These are phyloP conservation scores for Botrytis pseudocinerea DNA, from an alignment of 2,329 filamentous ascomycete genomes.

Conservation along the genomic window DNA sequence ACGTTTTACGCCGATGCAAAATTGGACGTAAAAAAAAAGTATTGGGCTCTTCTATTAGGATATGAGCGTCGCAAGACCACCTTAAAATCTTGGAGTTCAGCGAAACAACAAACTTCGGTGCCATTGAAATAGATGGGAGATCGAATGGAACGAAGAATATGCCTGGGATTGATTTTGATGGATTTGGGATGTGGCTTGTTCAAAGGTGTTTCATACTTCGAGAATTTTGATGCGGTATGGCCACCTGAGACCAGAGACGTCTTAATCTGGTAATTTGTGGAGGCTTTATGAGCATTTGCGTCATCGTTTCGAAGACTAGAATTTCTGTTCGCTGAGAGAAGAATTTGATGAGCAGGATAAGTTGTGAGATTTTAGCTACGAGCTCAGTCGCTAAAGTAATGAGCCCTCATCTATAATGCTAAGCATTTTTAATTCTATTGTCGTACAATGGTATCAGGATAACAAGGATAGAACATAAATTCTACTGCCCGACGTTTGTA, in stretches of 20 bases:
- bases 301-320: not conserved
- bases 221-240: not conserved
- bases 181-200: not conserved
- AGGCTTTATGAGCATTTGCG: not conserved
- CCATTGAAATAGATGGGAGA: not conserved
- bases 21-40: not conserved
- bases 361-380: not conserved
- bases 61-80: not conserved
- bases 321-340: not conserved
- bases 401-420: not conserved
- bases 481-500: conserved; percentile 12
- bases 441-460: not conserved
- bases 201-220: not conserved
- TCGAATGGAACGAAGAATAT: not conserved
- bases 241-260: not conserved
- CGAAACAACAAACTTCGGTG: not conserved
- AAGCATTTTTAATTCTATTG: not conserved
- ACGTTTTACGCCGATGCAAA: not conserved
- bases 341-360: not conserved
- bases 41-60: not conserved
- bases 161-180: not conserved
- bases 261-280: not conserved
- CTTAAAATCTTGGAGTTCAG: not conserved
- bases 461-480: not conserved
- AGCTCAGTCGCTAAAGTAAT: not conserved